Evolutionary conservation across 495 filamentous ascomycete genomes (phyloP).

Genomic region (Recurvomyces mirabilis): DNA sequence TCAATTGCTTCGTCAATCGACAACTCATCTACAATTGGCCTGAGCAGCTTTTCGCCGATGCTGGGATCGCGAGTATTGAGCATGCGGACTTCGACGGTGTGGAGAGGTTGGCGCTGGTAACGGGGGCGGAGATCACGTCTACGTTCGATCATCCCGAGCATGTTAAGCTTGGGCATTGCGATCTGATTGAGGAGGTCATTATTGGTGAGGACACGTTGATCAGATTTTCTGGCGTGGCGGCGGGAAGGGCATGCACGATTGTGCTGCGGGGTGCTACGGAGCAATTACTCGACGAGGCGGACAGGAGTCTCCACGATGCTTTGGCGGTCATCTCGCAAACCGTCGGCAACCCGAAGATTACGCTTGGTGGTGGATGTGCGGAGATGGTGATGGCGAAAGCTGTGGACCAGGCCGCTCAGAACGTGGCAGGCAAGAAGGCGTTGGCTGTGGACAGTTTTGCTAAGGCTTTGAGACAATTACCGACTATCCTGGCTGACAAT

Average conservation of each 20-base stretch:
- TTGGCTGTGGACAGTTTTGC: conserved; percentile 86
- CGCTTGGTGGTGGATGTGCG: conserved; percentile 87
- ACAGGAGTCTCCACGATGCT: conserved; percentile 91
- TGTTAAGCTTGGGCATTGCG: conserved; percentile 90
- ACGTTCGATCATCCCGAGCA: conserved; percentile 97
- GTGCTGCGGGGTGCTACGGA: conserved; percentile 93
- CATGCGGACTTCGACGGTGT: conserved; percentile 98
- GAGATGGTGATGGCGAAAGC: conserved; percentile 99
- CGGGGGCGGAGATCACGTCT: conserved; percentile 91
- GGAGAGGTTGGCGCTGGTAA: conserved; percentile 87
- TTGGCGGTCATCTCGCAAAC: conserved; percentile 95
- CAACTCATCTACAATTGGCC: conserved; percentile 99
- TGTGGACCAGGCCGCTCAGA: conserved; percentile 85
- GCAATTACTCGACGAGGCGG: conserved; percentile 91
- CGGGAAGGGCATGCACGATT: conserved; percentile 90
- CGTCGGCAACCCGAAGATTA: conserved; percentile 84
- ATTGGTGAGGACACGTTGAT: conserved; percentile 96
- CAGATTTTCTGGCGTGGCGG: conserved; percentile 91
- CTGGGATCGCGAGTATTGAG: conserved; percentile 95
- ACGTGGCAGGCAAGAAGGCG: conserved; percentile 92
- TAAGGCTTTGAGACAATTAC: conserved; percentile 77
- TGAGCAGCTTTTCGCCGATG: conserved; percentile 95
- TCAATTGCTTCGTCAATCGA: conserved; percentile 99
- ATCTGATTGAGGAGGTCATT: conserved; percentile 93
- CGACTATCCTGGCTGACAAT: conserved; percentile 95